Base-by-base conservation (phyloP, 345 rosid species). In the Citrus medica region DNA sequence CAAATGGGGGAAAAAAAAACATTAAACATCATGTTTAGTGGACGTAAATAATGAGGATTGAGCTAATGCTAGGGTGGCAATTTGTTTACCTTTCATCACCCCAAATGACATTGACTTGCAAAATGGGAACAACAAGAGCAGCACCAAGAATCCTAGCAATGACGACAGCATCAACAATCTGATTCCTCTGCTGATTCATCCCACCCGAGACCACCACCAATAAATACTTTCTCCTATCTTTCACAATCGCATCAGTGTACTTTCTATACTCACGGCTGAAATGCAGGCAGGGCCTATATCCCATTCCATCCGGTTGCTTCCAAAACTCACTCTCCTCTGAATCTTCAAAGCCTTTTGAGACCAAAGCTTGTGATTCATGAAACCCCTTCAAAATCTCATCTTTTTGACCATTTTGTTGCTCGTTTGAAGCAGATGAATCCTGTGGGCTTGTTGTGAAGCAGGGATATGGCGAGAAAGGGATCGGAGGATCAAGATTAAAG, bases 21-120 rank as follows among this genome's bases (percentile, higher is more conserved):
- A 66, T 9, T 35, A 66, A 33, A 33, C 9, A 7, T 59, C 16
- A 66, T 9, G 17, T 35, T 21, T 37, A 22, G 10, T 1, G 62
- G 25, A n/a, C 28, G 9, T 1, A 59, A 59, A 59, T 59, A 24
- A 8, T 59, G 28, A 17, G 19, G 27, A 2, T n/a, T 19, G 35
- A 68, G 71, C 21, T 46, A 68, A 24, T 13, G 19, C 13, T 24
- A 40, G 19, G 13, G 71, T 12, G 32, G 4, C 10, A 40, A 14
- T 7, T 33, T 30, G 6, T 28, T 73, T 82, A 93, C 99, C 99
- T 97, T 79, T 97, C 99, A 79, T 97, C 99, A n/a, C 93, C 93
- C 99, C 99, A 97, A 62, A 97, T 92, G 86, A 92, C 95, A 81
- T 94, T 94, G 82, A 97, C 90, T 92, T 97, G 99, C 83, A 97